Evolutionary conservation across 163 green algal genomes (phyloP), one percentile per base, ranked within the genome.

Genomic region (Chlamydomonas reinhardtii): DNA sequence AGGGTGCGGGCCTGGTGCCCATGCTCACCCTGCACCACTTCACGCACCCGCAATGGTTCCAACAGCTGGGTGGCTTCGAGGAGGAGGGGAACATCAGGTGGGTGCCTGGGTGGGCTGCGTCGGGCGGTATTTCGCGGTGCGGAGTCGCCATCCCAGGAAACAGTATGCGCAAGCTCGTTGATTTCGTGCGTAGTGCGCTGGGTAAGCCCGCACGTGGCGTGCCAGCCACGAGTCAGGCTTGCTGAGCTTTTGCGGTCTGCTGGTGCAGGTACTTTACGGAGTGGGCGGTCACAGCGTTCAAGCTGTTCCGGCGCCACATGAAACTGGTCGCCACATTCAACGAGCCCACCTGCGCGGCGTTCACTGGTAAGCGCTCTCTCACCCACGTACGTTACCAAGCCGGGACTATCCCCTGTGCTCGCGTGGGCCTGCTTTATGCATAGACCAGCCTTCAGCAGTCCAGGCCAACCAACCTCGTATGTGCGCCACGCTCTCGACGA

Each of bases 291-390:
- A 72, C 32, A 35, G 75, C 68, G 24, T 89, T 85, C 87, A 89
- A 80, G 66, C 84, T 91, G 29, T 98, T 97, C 89, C 89, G 91
- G n/a, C 90, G 89, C 34, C 34, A 71, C 27, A 89, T 94, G 52
- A 89, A 84, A 56, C 88, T 95, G 48, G 97, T 95, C 95, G 88
- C 90, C n/a, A 98, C 96, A 4, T 98, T 98, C 92, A 98, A 98
- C 88, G 96, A 98, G 89, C 92, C 94, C 32, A 94, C 84, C 17
- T 80, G 84, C 84, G 59, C 68, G 24, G 74, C 83, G 9, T 83
- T 84, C 65, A 86, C 80, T 1, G 79, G 68, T 69, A 22, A 2
- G 73, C n/a, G n/a, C n/a, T n/a, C n/a, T n/a, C n/a, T n/a, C n/a
- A n/a, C n/a, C n/a, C n/a, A n/a, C n/a, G n/a, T n/a, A n/a, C n/a